Base-by-base conservation (phyloP, 2,329 filamentous ascomycete species). In the Xylariaceae sp. region DNA sequence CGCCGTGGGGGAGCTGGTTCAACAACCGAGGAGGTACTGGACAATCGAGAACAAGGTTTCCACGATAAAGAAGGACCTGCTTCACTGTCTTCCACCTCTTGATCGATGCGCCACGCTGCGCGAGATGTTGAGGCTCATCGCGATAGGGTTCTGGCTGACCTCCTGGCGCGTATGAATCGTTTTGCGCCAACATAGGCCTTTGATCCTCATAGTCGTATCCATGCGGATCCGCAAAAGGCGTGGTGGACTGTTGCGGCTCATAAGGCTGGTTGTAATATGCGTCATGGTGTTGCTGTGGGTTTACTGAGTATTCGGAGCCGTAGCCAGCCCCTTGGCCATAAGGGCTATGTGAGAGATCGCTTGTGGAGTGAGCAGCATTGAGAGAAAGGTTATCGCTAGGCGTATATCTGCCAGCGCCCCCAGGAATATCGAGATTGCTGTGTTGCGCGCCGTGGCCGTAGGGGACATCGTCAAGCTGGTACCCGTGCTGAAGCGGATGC, bases 1-100 rank as follows among this genome's bases (percentile, higher is more conserved):
- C 89, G 34, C 87, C 89, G 64, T 96, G 90, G 33, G 87, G 86
- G 18, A 96, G 80, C 61, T 95, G 88, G 59, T 85, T 90, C 34
- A 98, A 71, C 33, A 98, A 72, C 56, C 84, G 81, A 0, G 93
- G 91, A 0, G 93, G 91, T 43, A 98, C 88, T 0, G 93, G 93
- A 61, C 93, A 98, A 64, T 98, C 93, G 3, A 98, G 81, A 29
- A 98, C 90, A 56, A 98, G 78, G 66, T 98, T 98, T 50, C 93
- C 93, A 52, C 94, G 85, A 73, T 95, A 98, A 39, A 98, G 69
- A 56, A 94, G 83, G n/a, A 98, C 91, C 70, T 96, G 89, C 68
- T 97, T 98, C 37, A 98, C 91, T 0, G 93, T 98, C 74, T 97
- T 98, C 87, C 89, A 97, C 62, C 93, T 79, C 64, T 87, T 85